Conservation (phyloP, 1,139 yeast species). For the Eremothecium gossypii region DNA sequence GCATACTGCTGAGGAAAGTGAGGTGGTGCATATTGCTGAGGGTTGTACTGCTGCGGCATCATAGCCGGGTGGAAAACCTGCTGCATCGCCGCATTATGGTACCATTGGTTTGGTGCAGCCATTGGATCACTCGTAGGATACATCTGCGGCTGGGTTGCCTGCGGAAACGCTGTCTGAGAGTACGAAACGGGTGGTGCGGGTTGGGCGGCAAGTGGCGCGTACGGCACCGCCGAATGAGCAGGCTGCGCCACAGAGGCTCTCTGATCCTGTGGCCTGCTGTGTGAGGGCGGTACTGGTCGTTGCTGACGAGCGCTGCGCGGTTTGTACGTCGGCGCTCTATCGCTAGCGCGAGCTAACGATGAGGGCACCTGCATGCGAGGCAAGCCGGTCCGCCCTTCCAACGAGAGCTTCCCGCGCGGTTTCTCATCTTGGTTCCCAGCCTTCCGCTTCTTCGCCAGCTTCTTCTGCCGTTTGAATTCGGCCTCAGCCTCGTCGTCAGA, state of each 20-base stretch:
- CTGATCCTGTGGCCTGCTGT: too few relatives aligned
- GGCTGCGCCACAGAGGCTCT: not conserved
- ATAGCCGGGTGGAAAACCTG: conserved; percentile 9
- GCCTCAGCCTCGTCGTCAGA: conserved; percentile 86
- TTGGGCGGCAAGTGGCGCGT: conserved; percentile 3
- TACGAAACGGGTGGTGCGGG: not conserved
- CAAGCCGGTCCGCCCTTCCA: conserved; percentile 4
- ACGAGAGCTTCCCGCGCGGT: conserved; percentile 5
- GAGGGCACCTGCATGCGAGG: conserved; percentile 15
- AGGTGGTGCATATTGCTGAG: conserved; percentile 8
- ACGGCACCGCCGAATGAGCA: conserved; percentile 6
- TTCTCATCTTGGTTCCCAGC: conserved; percentile 31
- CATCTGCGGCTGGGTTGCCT: conserved; percentile 16
- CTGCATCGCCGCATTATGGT: conserved; percentile 5
- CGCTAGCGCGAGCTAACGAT: conserved; percentile 9
- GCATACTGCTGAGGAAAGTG: not conserved
- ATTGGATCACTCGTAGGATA: conserved; percentile 9
- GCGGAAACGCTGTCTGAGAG: conserved; percentile 5
- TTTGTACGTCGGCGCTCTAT: conserved; percentile 12
- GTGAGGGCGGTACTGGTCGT: too few relatives aligned
- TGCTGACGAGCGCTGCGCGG: conserved; percentile 16
- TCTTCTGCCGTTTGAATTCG: conserved; percentile 37
- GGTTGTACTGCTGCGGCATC: conserved; percentile 1
- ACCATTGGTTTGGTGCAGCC: conserved; percentile 12
- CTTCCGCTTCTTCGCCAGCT: conserved; percentile 47